A percentile compares a stretch with the other conserved stretches of the same genome.
Conservation (phyloP, 2,329 filamentous ascomycete species). For the Trichoderma guizhouense region DNA sequence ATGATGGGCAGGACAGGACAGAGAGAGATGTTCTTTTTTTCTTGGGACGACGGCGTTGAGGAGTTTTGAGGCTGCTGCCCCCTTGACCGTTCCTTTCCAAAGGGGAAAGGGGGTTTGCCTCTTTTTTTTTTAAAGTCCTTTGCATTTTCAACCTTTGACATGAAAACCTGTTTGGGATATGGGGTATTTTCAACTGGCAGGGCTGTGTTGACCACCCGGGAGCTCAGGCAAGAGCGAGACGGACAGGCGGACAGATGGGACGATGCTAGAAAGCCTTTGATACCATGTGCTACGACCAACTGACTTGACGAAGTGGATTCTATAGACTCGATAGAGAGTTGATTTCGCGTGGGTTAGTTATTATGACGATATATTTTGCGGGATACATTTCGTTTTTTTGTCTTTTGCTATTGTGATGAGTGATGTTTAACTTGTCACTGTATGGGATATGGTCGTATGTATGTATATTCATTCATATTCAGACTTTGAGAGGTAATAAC, state of each 20-base stretch:
- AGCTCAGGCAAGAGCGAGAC: not conserved
- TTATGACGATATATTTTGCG: not conserved
- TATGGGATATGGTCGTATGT: not conserved
- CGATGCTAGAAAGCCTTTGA: constrained; percentile 11
- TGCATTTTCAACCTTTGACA: not conserved
- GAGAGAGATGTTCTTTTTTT: not conserved
- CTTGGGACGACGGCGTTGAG: constrained; percentile 17
- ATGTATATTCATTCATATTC: not conserved
- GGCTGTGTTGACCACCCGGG: not conserved
- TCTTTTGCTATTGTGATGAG: not conserved
- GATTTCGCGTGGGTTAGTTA: constrained; percentile 1
- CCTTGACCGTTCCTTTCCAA: not conserved
- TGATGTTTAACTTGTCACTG: not conserved
- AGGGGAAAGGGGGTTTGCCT: not conserved
- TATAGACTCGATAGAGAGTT: constrained; percentile 17
- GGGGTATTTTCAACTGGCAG: not conserved
- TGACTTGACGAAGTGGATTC: not conserved
- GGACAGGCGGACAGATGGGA: not conserved
- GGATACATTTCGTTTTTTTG: not conserved
- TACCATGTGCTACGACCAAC: constrained; percentile 11
- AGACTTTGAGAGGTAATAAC: not conserved
- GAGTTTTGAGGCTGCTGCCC: not conserved
- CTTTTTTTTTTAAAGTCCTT: not conserved
- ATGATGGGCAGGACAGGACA: not conserved
- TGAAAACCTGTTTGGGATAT: not conserved